Evolutionary conservation across 2,329 filamentous ascomycete species (phyloP), one percentile per base, ranked within the genome.

Genomic region (Domatiomyces globalis): DNA sequence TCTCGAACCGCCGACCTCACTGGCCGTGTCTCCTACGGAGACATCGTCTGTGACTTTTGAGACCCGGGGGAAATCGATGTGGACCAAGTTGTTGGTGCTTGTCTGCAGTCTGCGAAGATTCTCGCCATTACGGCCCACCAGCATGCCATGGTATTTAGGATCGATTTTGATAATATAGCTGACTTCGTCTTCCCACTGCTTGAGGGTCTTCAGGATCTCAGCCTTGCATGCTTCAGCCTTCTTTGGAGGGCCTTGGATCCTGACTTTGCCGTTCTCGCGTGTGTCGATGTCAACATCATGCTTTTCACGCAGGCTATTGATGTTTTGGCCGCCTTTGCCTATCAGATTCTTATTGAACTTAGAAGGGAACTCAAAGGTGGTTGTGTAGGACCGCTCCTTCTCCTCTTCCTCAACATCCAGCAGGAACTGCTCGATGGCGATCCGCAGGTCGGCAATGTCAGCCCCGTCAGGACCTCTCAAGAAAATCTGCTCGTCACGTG

Each of bases 101-200:
- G 83, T 87, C 69, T 98, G 89, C 20, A 98, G 78, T 59, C 86
- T 84, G 71, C 92, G 92, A 63, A 98, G 90, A 65, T 94, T 86
- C 63, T 76, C 80, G 54, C 92, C 92, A 62, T 86, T 83, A 18
- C 86, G 79, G 47, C 92, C 92, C 61, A 98, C 98, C 51, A 98
- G 76, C 66, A 95, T 89, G 54, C 87, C 80, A 70, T 98, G 92
- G 69, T 85, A 96, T 70, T 95, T 87, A 51, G 90, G 84, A 52
- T 94, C 87, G 60, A 98, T 85, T 74, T 94, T 94, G 51, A 98
- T 75, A 10, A 80, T 73, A 66, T 94, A 83, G 1, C 84, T 94
- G 4, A 85, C 81, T 72, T 98, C 92, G 62, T 98, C 92, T 49
- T 94, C 88, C 62, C 94, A 78, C 65, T 85, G 85, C 66, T 85